Percentiles rank a stretch among this genome's conserved stretches.
Conservation (phyloP, 495 filamentous ascomycete genomes). For the Usnea hakonensis region DNA sequence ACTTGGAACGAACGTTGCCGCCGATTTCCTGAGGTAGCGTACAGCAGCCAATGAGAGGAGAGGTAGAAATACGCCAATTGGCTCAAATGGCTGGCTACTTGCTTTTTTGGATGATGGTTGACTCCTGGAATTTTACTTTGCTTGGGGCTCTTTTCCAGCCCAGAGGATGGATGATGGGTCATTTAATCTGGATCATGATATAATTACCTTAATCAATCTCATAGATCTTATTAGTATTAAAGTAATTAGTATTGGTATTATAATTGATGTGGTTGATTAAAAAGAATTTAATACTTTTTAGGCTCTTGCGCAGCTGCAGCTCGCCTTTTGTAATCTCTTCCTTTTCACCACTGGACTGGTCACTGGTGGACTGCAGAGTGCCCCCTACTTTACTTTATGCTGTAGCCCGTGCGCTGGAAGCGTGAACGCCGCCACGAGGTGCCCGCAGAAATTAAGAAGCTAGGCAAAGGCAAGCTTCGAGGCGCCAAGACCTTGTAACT, state of each 20-base stretch:
- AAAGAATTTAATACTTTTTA: neutral
- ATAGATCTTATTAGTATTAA: too few species aligned
- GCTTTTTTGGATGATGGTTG: neutral
- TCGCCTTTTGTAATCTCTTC: neutral
- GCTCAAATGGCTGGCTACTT: neutral
- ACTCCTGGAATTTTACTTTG: neutral
- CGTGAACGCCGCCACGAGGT: slow-evolving; percentile 1
- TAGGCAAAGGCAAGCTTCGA: neutral
- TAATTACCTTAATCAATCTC: too few species aligned
- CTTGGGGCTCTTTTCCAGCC: neutral
- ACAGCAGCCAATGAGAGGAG: neutral
- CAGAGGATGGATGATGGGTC: neutral
- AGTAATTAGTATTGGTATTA: too few species aligned
- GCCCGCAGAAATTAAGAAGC: slow-evolving; percentile 1
- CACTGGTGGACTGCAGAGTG: too few species aligned
- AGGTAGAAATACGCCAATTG: neutral
- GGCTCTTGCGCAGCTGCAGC: slow-evolving; percentile 3
- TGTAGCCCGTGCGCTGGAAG: slow-evolving; percentile 5
- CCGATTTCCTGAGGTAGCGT: neutral
- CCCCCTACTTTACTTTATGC: too few species aligned
- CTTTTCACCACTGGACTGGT: neutral
- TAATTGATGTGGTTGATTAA: too few species aligned
- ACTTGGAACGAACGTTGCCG: neutral
- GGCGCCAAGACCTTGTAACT: slow-evolving; percentile 1
- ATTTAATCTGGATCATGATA: neutral